phyloP scores from a whole-genome alignment of 805 yeast genomes.

The Saccharomycopsis amapae region DNA sequence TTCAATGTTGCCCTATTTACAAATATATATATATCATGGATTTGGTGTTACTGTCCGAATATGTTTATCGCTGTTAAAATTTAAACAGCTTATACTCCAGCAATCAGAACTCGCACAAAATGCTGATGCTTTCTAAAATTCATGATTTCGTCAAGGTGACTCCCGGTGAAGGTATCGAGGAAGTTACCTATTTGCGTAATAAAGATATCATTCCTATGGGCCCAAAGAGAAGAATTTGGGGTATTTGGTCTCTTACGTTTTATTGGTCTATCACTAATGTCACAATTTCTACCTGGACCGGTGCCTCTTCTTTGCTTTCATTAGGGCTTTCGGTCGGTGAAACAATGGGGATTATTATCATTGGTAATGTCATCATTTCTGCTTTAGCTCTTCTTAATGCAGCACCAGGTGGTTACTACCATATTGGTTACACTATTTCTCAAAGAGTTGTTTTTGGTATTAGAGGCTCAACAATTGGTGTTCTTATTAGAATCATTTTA shows the following conservation, averaged over 20 bases:
- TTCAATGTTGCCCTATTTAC: too few species aligned
- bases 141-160: conserved; percentile 5
- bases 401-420: conserved; percentile 41
- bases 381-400: conserved; percentile 24
- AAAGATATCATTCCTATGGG: conserved; percentile 37
- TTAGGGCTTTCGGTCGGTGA: conserved; percentile 26
- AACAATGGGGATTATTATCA: conserved; percentile 27
- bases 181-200: conserved; percentile 22
- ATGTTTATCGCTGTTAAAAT: background rate
- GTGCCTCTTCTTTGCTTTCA: conserved; percentile 28
- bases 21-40: too few species aligned
- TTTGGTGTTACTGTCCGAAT: too few species aligned
- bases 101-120: too few species aligned
- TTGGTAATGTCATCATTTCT: conserved; percentile 26
- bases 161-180: conserved; percentile 11
- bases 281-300: conserved; percentile 33
- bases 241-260: conserved; percentile 28
- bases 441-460: conserved; percentile 31
- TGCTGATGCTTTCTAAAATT: conserved; percentile 3
- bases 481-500: conserved; percentile 24
- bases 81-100: too few species aligned
- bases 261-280: conserved; percentile 34
- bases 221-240: conserved; percentile 33
- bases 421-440: conserved; percentile 37
- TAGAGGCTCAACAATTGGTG: conserved; percentile 25